phyloP scores from a whole-genome alignment of 768 basidiomycete species.

The Dioszegia aurantiaca region DNA sequence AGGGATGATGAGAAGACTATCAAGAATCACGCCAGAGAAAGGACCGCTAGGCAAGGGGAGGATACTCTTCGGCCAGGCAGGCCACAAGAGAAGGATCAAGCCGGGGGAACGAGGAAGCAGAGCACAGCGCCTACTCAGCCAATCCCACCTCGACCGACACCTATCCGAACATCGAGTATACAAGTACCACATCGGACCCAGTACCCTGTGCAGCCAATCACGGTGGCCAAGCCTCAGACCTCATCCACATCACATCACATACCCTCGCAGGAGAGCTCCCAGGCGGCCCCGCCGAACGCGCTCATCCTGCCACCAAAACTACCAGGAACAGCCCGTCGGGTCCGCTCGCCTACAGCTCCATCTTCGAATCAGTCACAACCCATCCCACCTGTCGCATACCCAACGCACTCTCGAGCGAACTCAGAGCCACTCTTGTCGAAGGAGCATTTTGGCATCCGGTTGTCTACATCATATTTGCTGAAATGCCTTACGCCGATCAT shows the following conservation, averaged over 20 bases:
- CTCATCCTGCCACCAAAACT: neutral
- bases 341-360: constrained; percentile 5
- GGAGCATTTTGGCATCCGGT: constrained; percentile 41
- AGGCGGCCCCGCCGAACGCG: too few relatives aligned
- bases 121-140: neutral
- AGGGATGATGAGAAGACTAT: constrained; percentile 4
- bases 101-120: neutral
- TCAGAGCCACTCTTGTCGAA: constrained; percentile 23
- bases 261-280: neutral
- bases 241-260: too few relatives aligned
- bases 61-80: neutral
- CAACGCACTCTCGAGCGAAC: neutral
- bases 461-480: constrained; percentile 40
- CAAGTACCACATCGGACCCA: too few relatives aligned
- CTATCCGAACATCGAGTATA: too few relatives aligned
- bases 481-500: constrained; percentile 37
- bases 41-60: neutral
- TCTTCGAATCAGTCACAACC: neutral
- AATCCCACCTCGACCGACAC: too few relatives aligned
- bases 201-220: too few relatives aligned
- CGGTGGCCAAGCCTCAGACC: too few relatives aligned
- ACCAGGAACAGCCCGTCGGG: neutral
- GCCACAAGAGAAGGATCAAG: neutral
- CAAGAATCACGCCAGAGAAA: neutral
- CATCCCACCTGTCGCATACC: neutral